Conservation (phyloP, 768 basidiomycete genomes). For the Tulasnella sp. region DNA sequence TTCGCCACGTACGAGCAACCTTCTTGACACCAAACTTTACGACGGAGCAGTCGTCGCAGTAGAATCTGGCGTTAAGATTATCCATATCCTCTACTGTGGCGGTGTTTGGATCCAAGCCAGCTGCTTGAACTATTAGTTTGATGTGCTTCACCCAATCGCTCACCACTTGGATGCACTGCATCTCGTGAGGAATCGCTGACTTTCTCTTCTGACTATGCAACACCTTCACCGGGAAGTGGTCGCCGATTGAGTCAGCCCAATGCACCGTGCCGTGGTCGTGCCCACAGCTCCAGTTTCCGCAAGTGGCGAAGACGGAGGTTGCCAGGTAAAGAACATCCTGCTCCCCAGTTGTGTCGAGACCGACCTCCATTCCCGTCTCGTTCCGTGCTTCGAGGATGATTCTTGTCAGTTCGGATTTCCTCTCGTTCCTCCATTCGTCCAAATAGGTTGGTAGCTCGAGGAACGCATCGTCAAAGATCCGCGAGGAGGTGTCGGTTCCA, state of each 20-base stretch:
- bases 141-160: not conserved
- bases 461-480: not conserved
- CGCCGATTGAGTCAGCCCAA: not conserved
- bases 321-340: not conserved
- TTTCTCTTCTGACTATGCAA: not conserved
- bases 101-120: slow-evolving; percentile 10
- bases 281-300: not conserved
- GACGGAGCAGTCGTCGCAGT: slow-evolving; percentile 16
- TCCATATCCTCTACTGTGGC: slow-evolving; percentile 12
- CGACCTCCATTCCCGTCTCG: not conserved
- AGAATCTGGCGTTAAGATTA: not conserved
- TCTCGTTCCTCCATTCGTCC: not conserved
- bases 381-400: not conserved
- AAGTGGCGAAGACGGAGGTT: not conserved
- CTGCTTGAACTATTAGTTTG: not conserved
- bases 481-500: not conserved
- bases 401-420: not conserved
- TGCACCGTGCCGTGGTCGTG: not conserved
- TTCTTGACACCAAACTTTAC: not conserved
- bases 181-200: not conserved
- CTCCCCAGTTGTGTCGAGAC: not conserved
- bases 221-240: not conserved
- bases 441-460: not conserved
- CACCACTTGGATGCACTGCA: not conserved
- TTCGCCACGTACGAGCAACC: slow-evolving; percentile 20